Conservation (phyloP, 2,329 filamentous ascomycete species). For the Colletotrichum sp. region DNA sequence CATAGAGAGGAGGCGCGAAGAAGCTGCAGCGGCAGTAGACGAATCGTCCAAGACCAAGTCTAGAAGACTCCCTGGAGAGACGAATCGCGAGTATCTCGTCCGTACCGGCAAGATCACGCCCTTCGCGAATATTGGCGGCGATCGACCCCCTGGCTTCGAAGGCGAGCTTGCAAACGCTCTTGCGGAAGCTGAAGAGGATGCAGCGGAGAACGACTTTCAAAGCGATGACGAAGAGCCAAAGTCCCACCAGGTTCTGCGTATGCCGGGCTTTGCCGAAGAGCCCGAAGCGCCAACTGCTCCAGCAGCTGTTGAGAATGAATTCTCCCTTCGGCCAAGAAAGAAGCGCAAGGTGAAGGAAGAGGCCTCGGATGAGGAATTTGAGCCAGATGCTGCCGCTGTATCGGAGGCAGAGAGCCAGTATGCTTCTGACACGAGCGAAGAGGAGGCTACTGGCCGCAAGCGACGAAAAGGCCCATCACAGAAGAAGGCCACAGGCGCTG, state of each 20-base stretch:
- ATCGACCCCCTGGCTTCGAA: conserved; percentile 64
- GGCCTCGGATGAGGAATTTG: conserved; percentile 51
- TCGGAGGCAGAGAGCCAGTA: conserved; percentile 19
- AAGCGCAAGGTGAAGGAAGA: conserved; percentile 48
- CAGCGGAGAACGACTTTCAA: conserved; percentile 51
- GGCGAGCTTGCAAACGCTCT: conserved; percentile 79
- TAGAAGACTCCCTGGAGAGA: conserved; percentile 77
- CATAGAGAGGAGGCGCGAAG: conserved; percentile 75
- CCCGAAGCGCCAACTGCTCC: conserved; percentile 25
- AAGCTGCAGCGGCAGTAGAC: conserved; percentile 48
- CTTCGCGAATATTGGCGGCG: conserved; percentile 78
- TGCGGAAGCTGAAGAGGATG: conserved; percentile 81
- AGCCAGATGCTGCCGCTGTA: conserved; percentile 33
- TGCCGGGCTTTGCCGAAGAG: conserved; percentile 71
- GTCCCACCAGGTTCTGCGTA: conserved; percentile 76
- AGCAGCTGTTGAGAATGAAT: conserved; percentile 52
- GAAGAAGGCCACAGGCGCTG: conserved; percentile 31
- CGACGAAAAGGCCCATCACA: conserved; percentile 51
- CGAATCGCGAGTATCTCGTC: conserved; percentile 86
- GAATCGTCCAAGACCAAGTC: conserved; percentile 52
- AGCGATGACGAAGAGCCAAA: conserved; percentile 53
- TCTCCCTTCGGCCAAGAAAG: conserved; percentile 63
- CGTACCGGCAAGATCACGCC: conserved; percentile 97
- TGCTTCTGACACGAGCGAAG: conserved; percentile 38
- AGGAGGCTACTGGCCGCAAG: conserved; percentile 43